Base-by-base conservation (phyloP, 2,329 filamentous ascomycete species). In the Aureobasidium sp. region DNA sequence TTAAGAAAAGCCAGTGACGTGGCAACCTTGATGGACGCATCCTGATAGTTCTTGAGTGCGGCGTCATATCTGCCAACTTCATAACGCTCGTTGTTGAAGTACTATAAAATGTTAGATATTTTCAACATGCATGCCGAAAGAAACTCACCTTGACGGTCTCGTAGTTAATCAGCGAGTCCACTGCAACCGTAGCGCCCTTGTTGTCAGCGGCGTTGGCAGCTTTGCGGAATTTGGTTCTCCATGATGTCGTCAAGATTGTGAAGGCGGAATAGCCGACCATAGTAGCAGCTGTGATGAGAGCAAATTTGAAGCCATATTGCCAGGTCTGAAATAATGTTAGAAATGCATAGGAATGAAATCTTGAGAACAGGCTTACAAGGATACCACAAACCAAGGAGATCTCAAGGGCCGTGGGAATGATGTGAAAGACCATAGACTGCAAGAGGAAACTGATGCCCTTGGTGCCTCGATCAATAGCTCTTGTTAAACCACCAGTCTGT, bases 81-180 rank as follows among this genome's bases (percentile, higher is more conserved):
- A 67, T 91, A 97, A 67, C 89, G 90, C 72, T 99, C 95, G 71
- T 99, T 99, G 79, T 99, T 99, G 79, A 97, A 99, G 78, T 97
- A 96, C 71, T 75, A 36, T 5, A 23, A 13, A 17, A 13, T 15
- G 23, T 59, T 17, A 50, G 32, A 10, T 7, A 15, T 6, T 4
- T 5, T 10, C 3, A 17, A 23, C 1, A 12, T 20, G 15, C 12
- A 9, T 37, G 9, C 5, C 29, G 2, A 7, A 26, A 47, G 1
- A n/a, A 13, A 29, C 48, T 10, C 15, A 74, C 72, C 77, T 99
- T 99, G 72, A 99, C 94, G 15, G 95, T 93, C 76, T 99, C 94
- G 71, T 97, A 99, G 78, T 99, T 99, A 80, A 99, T 96, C 56
- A 99, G 79, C 0, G 92, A 96, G 76, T 99, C 94, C 1, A 97